Base-by-base conservation (phyloP, 2,329 filamentous ascomycete species). In the Erysiphe pisi region DNA sequence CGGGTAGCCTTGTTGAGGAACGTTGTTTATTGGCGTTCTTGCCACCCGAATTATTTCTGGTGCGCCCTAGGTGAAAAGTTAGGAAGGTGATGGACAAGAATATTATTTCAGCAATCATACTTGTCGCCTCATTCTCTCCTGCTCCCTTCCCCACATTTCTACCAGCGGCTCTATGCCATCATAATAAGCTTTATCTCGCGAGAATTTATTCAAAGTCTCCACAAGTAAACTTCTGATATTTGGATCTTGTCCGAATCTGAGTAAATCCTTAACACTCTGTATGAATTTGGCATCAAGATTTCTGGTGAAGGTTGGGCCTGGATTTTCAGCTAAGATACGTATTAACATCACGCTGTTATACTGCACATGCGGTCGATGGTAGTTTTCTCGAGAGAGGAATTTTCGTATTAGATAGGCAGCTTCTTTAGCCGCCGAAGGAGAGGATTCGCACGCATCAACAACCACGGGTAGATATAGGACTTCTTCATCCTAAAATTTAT, bases 291-390 rank as follows among this genome's bases (percentile, higher is more conserved):
- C 87, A 83, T 97, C 94, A 63, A 98, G 83, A 82, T 97, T 94
- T 79, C 91, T 88, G n/a, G 94, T 97, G 81, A 99, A 99, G 1
- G 89, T 93, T 76, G 87, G 87, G 45, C 94, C 94, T 0, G 95
- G 95, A 82, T 99, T 97, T 83, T 98, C 94, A 80, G 90, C 87
- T 79, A 99, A 85, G 81, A 99, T 99, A 78, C 94, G 91, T 80
- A 96, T 86, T 77, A 99, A 87, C 95, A 98, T 98, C 81, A 98
- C 89, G 79, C 93, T 91, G 84, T 98, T 97, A 86, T 97, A 98
- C 83, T 98, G 94, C 80, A 90, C 89, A 80, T 91, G 89, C 14
- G 92, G 85, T 70, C 85, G 85, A 40, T 83, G 82, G 80, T 83
- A 89, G 83, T 92, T 89, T 70, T 94, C 91, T 79, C 89, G 90